Evolutionary conservation across 768 basidiomycete species (phyloP), one percentile per base, ranked within the genome.

Genomic region (Calocybe cyanea): DNA sequence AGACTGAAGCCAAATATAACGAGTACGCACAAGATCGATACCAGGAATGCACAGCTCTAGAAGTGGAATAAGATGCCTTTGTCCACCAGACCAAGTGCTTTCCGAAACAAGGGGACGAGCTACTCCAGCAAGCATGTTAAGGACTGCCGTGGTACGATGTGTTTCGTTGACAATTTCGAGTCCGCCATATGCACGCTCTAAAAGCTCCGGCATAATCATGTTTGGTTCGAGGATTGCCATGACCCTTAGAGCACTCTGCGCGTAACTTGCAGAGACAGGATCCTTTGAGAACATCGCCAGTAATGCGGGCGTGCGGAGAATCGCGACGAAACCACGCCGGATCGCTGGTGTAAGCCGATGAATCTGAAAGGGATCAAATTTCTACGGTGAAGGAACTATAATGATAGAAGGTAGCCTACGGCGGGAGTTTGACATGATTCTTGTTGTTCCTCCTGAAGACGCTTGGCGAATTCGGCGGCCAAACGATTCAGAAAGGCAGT

Each of bases 151-250:
- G 3, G 94, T 96, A 32, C 94, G 73, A 61, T 96, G 92, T 0
- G 95, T 98, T 72, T 97, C 94, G 52, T 94, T 93, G 14, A 97
- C 78, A 9, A 85, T 83, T 60, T 96, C 92, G n/a, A 98, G 70
- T 0, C 92, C 92, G 30, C 87, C 77, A 51, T 95, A 92, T 1
- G 92, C 91, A 23, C 93, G 80, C 57, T 96, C 94, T 18, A 98
- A 73, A 10, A 97, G 71, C 33, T 92, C 85, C 2, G 93, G 93
- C 83, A 98, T 87, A 55, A 97, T 77, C 25, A 95, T 67, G 14
- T 75, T 71, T 0, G 95, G 91, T 57, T 96, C 92, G 6, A 92
- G 71, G 45, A 86, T 69, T 1, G 88, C 82, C 67, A 97, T 71
- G 21, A 76, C 75, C 49, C 86, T 85, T 42, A 98, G 72, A 4